Evolutionary conservation across 805 yeast genomes (phyloP).

Genomic region (Wickerhamomyces sydowiorum): DNA sequence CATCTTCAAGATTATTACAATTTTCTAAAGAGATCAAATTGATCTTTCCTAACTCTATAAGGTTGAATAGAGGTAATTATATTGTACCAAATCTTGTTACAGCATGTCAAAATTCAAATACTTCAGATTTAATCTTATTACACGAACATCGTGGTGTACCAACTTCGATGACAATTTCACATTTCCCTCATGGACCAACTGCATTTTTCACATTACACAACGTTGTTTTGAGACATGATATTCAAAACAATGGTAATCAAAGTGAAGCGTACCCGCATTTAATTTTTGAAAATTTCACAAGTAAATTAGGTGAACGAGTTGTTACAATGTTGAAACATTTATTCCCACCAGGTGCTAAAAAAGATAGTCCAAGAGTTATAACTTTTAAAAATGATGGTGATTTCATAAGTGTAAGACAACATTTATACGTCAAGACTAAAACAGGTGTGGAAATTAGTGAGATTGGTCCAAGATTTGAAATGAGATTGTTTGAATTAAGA

Average conservation of each 20-base stretch:
- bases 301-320: constrained; percentile 78
- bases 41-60: constrained; percentile 81
- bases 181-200: constrained; percentile 98
- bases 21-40: constrained; percentile 90
- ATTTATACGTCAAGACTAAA: constrained; percentile 83
- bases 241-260: constrained; percentile 77
- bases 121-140: constrained; percentile 77
- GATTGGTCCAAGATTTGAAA: constrained; percentile 97
- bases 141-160: constrained; percentile 99
- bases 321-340: constrained; percentile 77
- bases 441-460: constrained; percentile 91
- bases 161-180: constrained; percentile 85
- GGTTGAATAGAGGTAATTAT: constrained; percentile 91
- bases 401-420: constrained; percentile 92
- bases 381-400: constrained; percentile 89
- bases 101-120: constrained; percentile 74
- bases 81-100: constrained; percentile 78
- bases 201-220: constrained; percentile 92
- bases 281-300: constrained; percentile 83
- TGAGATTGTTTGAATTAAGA: constrained; percentile 84
- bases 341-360: constrained; percentile 96
- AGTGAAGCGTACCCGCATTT: constrained; percentile 92
- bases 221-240: constrained; percentile 90
- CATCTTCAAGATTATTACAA: constrained; percentile 78
- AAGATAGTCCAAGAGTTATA: constrained; percentile 84